A percentile compares a stretch with the other conserved stretches of the same genome.
These are phyloP conservation scores for Camelina hispida DNA, from an alignment of 345 rosid species.

Conservation along the genomic window DNA sequence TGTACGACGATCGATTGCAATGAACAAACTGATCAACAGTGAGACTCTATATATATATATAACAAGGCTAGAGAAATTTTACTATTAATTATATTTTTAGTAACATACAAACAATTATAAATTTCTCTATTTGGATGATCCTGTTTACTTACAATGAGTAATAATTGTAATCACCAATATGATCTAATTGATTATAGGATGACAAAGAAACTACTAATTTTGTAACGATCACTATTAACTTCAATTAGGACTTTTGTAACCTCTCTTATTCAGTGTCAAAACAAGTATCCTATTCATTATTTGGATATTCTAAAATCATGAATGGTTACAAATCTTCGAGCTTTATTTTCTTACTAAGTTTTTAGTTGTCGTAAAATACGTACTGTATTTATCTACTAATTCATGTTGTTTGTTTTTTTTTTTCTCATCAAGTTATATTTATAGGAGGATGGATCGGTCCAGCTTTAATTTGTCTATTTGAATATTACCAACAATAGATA, in stretches of 20 bases:
- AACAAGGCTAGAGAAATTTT: neutral
- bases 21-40: conserved; percentile 14
- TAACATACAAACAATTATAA: conserved; percentile 30
- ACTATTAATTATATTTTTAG: conserved; percentile 14
- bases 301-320: conserved; percentile 22
- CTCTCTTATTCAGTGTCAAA: conserved; percentile 16
- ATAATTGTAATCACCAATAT: conserved; percentile 1
- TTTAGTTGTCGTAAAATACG: neutral
- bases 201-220: conserved; percentile 23
- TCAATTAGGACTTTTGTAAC: neutral
- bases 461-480: neutral
- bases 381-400: neutral
- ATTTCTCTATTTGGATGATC: conserved; percentile 32
- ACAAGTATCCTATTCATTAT: conserved; percentile 15
- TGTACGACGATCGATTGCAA: conserved; percentile 5
- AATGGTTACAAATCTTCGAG: conserved; percentile 26
- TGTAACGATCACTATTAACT: conserved; percentile 30
- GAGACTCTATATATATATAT: conserved; percentile 13
- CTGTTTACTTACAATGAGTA: neutral
- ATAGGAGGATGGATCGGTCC: conserved; percentile 1
- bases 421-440: neutral
- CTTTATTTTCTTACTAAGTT: conserved; percentile 2
- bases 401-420: neutral
- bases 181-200: conserved; percentile 6
- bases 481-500: neutral